phyloP scores from a whole-genome alignment of 345 rosid genomes.

The Sonneratia alba region DNA sequence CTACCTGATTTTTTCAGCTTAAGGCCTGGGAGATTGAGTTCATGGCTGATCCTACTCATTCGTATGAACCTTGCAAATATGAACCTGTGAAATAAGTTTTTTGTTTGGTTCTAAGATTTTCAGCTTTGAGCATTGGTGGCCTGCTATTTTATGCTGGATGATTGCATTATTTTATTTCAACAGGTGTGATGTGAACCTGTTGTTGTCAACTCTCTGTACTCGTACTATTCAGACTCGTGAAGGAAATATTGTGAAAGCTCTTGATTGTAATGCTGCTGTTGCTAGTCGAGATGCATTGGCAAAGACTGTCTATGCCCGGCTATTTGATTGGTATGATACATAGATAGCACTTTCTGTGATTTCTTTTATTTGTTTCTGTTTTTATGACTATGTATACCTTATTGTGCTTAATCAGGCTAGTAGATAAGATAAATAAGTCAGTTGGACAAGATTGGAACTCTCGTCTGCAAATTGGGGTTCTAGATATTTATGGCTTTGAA shows the following conservation, averaged over 20 bases:
- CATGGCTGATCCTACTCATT: not conserved
- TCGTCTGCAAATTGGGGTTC: constrained; percentile 68
- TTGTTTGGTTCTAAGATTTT: not conserved
- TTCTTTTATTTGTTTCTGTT: constrained; percentile 2
- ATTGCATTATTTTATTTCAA: not conserved
- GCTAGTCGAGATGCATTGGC: constrained; percentile 95
- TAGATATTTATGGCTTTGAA: constrained; percentile 98
- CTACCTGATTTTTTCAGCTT: not conserved
- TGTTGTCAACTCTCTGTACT: constrained; percentile 70
- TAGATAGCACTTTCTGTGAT: constrained; percentile 6
- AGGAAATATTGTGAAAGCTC: constrained; percentile 81
- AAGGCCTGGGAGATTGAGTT: not conserved
- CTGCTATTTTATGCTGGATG: not conserved
- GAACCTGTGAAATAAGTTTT: not conserved
- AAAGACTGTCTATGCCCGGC: constrained; percentile 83
- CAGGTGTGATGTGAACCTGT: constrained; percentile 81
- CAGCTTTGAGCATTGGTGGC: not conserved
- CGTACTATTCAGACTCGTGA: constrained; percentile 95
- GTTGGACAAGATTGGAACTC: constrained; percentile 88
- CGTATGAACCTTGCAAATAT: not conserved
- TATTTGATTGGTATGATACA: constrained; percentile 79
- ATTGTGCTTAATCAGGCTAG: constrained; percentile 53
- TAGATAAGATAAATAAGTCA: constrained; percentile 80
- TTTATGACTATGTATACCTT: constrained; percentile 6
- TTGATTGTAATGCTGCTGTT: constrained; percentile 87